Base-by-base conservation (phyloP, 345 rosid genomes). In the Rhodamnia rubescens region DNA sequence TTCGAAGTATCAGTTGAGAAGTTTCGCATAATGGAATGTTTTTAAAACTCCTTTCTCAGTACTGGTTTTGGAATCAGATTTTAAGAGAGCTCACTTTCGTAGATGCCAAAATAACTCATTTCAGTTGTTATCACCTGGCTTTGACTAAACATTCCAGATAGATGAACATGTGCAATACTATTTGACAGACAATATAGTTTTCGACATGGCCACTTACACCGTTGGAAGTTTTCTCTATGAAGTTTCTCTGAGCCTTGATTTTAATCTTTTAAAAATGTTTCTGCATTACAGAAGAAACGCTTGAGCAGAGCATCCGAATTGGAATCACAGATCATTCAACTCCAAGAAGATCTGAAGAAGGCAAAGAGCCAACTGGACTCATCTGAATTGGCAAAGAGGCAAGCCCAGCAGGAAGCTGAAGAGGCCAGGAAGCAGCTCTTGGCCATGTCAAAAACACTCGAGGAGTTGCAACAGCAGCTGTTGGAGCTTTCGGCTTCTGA, bases 291-390 rank as follows among this genome's bases (percentile, higher is more conserved):
- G 95, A 96, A 94, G 90, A 94, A 92, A 87, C 90, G 95, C 80
- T 26, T 36, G 80, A 69, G 80, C 80, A 69, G 80, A 69, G 80
- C 47, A 20, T 86, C 92, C 2, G 96, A 95, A 87, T 87, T 93
- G 88, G 97, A 92, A 86, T 87, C 92, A 49, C 98, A 94, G 91
- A 84, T 94, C 53, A 69, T 92, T 86, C 96, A 93, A 86, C 95
- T 97, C 74, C 96, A 93, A 89, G 98, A 93, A 80, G 98, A 96
- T 82, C 93, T 97, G 22, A 94, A 92, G 90, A 97, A 88, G 90
- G 91, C 92, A 13, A 97, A 93, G 88, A 97, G 95, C 47, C 94
- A 96, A 86, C 90, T 96, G 84, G 94, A 53, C 24, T 86, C 92
- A 29, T 92, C 98, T 6, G 99, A 97, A 89, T 90, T 95, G 10